Percentiles rank a stretch among this genome's conserved stretches.
Evolutionary conservation across 208 protist genomes (phyloP).

Genomic region (Entamoeba histolytica): DNA sequence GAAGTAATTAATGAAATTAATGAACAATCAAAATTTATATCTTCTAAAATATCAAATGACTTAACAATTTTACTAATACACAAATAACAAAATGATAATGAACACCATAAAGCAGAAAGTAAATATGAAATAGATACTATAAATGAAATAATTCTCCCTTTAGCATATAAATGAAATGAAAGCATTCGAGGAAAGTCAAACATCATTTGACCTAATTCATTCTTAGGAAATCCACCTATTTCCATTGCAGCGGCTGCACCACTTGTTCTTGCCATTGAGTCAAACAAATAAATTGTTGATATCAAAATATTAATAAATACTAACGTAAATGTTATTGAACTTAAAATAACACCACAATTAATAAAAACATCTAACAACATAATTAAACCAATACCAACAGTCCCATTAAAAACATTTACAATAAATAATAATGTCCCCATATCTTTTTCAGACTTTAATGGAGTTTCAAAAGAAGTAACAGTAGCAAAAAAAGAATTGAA

Average conservation of each 20-base stretch:
- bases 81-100: neutral
- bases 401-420: neutral
- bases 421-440: neutral
- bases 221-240: neutral
- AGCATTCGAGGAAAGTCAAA: neutral
- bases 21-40: neutral
- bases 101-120: neutral
- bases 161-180: neutral
- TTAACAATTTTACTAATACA: neutral
- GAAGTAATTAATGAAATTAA: neutral
- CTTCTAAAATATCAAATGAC: neutral
- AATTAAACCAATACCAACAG: neutral
- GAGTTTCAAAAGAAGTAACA: neutral
- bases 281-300: neutral
- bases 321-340: neutral
- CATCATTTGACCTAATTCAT: neutral
- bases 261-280: neutral
- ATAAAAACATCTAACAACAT: neutral
- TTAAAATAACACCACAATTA: neutral
- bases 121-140: neutral
- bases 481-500: neutral
- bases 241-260: neutral
- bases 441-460: neutral
- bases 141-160: neutral
- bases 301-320: neutral